A percentile compares a stretch with the other conserved stretches of the same genome.
Conservation (phyloP, 352 stramenopile genomes). For the Phytophthora quininea region DNA sequence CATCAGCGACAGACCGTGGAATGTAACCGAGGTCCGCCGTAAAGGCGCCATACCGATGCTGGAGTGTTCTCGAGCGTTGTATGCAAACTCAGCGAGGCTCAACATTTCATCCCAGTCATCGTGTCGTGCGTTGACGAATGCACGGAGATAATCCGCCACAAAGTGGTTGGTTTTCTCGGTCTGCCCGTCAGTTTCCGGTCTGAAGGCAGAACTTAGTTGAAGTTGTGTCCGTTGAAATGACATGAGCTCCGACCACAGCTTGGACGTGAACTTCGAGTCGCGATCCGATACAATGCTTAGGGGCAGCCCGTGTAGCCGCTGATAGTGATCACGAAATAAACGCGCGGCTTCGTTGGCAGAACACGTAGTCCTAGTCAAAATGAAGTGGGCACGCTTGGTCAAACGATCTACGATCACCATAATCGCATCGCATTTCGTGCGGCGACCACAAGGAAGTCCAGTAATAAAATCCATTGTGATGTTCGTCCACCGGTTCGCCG, state of each 20-base stretch:
- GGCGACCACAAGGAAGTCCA: neutral
- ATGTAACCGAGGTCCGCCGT: slow-evolving; percentile 12
- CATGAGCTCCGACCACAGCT: slow-evolving; percentile 6
- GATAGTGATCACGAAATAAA: neutral
- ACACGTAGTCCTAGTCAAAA: neutral
- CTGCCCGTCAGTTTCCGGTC: slow-evolving; percentile 2
- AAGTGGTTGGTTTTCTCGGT: slow-evolving; percentile 2
- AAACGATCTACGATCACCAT: slow-evolving; percentile 20
- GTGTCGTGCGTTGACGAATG: neutral
- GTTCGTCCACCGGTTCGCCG: neutral
- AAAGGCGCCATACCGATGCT: slow-evolving; percentile 17
- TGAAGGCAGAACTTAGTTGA: slow-evolving; percentile 2
- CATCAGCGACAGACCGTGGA: neutral
- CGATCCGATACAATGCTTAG: neutral
- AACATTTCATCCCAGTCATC: slow-evolving; percentile 14
- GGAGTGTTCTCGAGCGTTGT: slow-evolving; percentile 9
- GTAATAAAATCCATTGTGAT: slow-evolving; percentile 9
- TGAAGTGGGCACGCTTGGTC: slow-evolving; percentile 17
- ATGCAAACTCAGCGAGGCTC: slow-evolving; percentile 11
- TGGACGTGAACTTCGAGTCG: slow-evolving; percentile 3
- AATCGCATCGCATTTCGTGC: slow-evolving; percentile 1
- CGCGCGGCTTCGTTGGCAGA: neutral
- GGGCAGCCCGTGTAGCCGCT: slow-evolving; percentile 8
- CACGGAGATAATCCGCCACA: slow-evolving; percentile 1
- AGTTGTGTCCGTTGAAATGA: neutral